phyloP scores from a whole-genome alignment of 352 stramenopile genomes.

The Phytophthora pisi region DNA sequence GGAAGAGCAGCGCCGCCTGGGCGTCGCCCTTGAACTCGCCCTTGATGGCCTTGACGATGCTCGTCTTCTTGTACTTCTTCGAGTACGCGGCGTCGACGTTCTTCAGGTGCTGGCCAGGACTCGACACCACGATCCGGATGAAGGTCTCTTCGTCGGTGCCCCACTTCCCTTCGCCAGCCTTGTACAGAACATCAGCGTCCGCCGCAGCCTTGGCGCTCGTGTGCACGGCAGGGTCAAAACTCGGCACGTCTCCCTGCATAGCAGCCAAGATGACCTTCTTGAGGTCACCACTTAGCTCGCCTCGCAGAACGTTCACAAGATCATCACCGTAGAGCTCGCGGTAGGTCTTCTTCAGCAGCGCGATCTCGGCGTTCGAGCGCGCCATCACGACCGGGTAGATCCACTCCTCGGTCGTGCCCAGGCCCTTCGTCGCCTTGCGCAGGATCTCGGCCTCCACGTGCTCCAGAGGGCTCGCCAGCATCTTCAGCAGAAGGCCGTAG shows the following conservation, averaged over 20 bases:
- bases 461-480: conserved; percentile 50
- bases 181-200: conserved; percentile 65
- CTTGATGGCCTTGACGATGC: conserved; percentile 57
- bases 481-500: conserved; percentile 60
- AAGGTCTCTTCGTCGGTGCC: conserved; percentile 72
- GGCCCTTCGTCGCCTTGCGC: conserved; percentile 31
- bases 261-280: conserved; percentile 62
- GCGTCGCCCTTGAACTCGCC: conserved; percentile 63
- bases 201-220: conserved; percentile 52
- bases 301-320: conserved; percentile 44
- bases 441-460: conserved; percentile 69
- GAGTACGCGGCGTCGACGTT: conserved; percentile 54
- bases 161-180: conserved; percentile 65
- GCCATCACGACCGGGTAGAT: conserved; percentile 60
- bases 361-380: conserved; percentile 65
- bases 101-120: conserved; percentile 47
- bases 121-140: conserved; percentile 49
- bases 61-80: conserved; percentile 69
- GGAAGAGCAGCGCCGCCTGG: conserved; percentile 47
- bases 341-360: conserved; percentile 74
- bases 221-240: conserved; percentile 59
- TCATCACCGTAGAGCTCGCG: conserved; percentile 55
- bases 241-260: conserved; percentile 33
- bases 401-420: conserved; percentile 56
- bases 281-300: conserved; percentile 60